Base-by-base conservation (phyloP, 2,329 filamentous ascomycete genomes). In the Chaetomium sp. region DNA sequence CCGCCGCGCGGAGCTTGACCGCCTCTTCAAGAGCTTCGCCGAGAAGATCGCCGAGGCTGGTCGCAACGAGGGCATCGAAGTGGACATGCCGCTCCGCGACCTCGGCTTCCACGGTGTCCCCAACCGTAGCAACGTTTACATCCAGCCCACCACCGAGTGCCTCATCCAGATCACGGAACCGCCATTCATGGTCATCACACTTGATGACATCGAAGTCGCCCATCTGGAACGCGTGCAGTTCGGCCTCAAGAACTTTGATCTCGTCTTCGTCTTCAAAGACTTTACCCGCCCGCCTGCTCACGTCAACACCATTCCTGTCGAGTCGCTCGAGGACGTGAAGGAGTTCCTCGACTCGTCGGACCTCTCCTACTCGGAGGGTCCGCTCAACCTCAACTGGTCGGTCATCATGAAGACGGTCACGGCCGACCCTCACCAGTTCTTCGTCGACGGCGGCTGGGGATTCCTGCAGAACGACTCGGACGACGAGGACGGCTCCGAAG, bases 391-490 rank as follows among this genome's bases (percentile, higher is more conserved):
- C 64, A 98, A 98, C 83, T 99, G 95, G 95, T 90, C 91, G 12
- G 97, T 93, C 19, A 99, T 99, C 75, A 99, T 99, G 93, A 99
- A 99, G 84, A 99, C 95, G 0, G 93, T 99, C 29, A 94, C 91
- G 23, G 89, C 90, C 42, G 93, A 99, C 75, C 92, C 95, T 2
- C 94, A 99, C 75, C 87, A 90, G 71, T 99, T 99, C 86, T 99
- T 97, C 78, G 87, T 85, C 4, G 94, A 98, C 69, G 95, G 96
- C 35, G 95, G 95, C 54, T 99, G 95, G 95, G 90, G 87, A 1
- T 98, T 99, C 85, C 77, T 99, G 65, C 88, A 89, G 61, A 89
- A 89, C 42, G 94, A 97, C 65, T 93, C 90, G 0, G 95, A 98
- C 73, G 91, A 90, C 16, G 93, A 97, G 69, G 91, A 85, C 51